A percentile compares a stretch with the other conserved stretches of the same genome.
These are phyloP conservation scores for Dunaliella primolecta DNA, from an alignment of 139 green algal genomes.

Conservation along the genomic window DNA sequence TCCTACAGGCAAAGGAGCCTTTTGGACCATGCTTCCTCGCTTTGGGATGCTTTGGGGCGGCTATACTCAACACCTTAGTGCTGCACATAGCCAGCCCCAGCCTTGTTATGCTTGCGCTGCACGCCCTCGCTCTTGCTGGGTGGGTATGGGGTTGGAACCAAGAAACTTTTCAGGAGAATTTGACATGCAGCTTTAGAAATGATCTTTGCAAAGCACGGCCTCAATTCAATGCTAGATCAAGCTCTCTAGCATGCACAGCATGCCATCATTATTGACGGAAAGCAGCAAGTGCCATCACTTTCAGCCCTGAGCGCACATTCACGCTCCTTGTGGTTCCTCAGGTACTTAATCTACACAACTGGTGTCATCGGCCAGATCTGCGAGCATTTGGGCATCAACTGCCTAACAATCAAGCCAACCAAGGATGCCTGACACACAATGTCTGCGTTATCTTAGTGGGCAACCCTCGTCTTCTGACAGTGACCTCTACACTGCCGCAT, in stretches of 20 bases:
- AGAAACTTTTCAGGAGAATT: too few relatives aligned
- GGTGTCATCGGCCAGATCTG: neutral
- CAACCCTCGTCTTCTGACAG: too few relatives aligned
- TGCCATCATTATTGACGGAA: neutral
- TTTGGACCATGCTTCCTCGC: neutral
- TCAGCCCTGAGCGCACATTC: too few relatives aligned
- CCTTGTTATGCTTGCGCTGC: neutral
- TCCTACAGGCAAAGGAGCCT: neutral
- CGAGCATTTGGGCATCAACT: neutral
- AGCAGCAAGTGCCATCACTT: too few relatives aligned
- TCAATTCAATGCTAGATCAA: neutral
- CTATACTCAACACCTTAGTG: neutral
- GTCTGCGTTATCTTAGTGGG: too few relatives aligned
- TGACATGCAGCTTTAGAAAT: conserved; percentile 3
- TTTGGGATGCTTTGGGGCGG: neutral
- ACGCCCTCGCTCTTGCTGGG: conserved; percentile 22
- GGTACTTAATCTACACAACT: conserved; percentile 11
- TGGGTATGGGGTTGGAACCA: too few relatives aligned
- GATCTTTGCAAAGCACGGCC: neutral
- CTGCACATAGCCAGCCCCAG: neutral
- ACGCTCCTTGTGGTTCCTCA: too few relatives aligned
- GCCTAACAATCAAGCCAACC: conserved; percentile 6
- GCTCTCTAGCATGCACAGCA: neutral
- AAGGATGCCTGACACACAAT: too few relatives aligned
- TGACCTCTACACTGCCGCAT: too few relatives aligned